Conservation (phyloP, 2,329 filamentous ascomycete genomes). For the Cryoendolithus antarcticus region DNA sequence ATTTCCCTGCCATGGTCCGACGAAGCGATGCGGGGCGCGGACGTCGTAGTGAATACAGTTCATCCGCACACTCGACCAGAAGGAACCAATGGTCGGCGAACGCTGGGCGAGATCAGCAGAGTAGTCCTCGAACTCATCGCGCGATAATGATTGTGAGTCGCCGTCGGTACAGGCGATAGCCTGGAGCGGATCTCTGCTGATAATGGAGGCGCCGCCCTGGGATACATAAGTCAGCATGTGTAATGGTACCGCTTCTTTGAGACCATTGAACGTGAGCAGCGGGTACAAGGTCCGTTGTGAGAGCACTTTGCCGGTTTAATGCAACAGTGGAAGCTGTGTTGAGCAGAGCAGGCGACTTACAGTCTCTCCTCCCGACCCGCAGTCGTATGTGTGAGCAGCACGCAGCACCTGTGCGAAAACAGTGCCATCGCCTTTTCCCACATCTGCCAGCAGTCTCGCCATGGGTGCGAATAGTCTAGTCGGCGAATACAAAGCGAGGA, state of each 20-base stretch:
- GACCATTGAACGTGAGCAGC: no score
- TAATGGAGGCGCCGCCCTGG: background rate
- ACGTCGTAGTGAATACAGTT: slow-evolving; percentile 28
- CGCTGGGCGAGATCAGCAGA: slow-evolving; percentile 22
- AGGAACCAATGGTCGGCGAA: slow-evolving; percentile 23
- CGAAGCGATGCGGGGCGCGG: slow-evolving; percentile 23
- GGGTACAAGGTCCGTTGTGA: background rate
- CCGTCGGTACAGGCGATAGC: slow-evolving; percentile 31
- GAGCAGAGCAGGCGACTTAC: background rate
- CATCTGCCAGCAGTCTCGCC: slow-evolving; percentile 22
- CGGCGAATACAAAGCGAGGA: slow-evolving; percentile 26
- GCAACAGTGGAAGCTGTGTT: background rate
- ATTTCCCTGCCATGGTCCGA: slow-evolving; percentile 14
- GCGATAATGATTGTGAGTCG: slow-evolving; percentile 17
- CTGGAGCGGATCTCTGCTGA: slow-evolving; percentile 11
- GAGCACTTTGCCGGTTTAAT: background rate
- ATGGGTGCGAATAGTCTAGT: slow-evolving; percentile 22
- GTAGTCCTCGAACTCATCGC: slow-evolving; percentile 21
- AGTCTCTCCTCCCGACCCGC: no score
- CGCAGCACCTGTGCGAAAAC: slow-evolving; percentile 16
- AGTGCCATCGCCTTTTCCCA: slow-evolving; percentile 23
- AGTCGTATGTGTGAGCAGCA: slow-evolving; percentile 3
- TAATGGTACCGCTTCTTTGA: no score
- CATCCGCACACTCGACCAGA: slow-evolving; percentile 27
- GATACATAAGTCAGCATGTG: no score